Percentiles rank a stretch among this genome's conserved stretches.
Conservation (phyloP, 2,329 filamentous ascomycete species). For the Cladosporium sp. region DNA sequence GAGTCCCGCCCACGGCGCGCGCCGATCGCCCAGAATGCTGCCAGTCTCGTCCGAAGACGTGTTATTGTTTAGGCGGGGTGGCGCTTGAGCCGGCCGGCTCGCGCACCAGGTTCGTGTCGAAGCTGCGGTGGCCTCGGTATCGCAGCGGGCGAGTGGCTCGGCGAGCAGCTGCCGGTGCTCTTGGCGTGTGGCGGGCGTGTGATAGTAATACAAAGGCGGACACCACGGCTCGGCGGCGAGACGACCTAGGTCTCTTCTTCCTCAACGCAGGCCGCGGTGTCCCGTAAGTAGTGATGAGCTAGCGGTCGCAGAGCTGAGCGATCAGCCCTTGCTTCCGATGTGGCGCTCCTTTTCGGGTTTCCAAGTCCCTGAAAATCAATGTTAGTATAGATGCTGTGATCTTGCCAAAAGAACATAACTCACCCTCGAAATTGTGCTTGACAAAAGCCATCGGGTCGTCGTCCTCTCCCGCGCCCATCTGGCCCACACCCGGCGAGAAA, state of each 20-base stretch:
- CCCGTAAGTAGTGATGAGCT: not conserved
- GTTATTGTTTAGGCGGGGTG: too few species aligned
- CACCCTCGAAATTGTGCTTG: conserved; percentile 93
- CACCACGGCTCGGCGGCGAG: too few species aligned
- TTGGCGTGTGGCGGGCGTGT: too few species aligned
- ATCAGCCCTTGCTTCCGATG: conserved; percentile 35
- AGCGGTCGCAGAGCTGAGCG: not conserved
- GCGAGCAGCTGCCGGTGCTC: not conserved
- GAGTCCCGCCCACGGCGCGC: too few species aligned
- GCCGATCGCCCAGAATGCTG: too few species aligned
- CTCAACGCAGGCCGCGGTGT: too few species aligned
- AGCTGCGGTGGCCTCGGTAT: too few species aligned
- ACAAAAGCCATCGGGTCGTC: conserved; percentile 97
- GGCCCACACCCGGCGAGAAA: conserved; percentile 88
- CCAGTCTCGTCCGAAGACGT: too few species aligned
- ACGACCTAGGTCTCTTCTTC: too few species aligned
- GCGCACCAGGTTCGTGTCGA: too few species aligned
- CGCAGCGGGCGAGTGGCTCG: not conserved
- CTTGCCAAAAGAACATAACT: conserved; percentile 18
- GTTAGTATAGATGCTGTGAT: not conserved
- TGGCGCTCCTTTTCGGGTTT: conserved; percentile 67
- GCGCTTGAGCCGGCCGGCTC: too few species aligned
- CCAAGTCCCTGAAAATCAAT: conserved; percentile 57
- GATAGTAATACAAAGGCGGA: too few species aligned
- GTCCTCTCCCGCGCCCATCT: conserved; percentile 83